Base-by-base conservation (phyloP, 2,329 filamentous ascomycete genomes). In the Diplodia intermedia region DNA sequence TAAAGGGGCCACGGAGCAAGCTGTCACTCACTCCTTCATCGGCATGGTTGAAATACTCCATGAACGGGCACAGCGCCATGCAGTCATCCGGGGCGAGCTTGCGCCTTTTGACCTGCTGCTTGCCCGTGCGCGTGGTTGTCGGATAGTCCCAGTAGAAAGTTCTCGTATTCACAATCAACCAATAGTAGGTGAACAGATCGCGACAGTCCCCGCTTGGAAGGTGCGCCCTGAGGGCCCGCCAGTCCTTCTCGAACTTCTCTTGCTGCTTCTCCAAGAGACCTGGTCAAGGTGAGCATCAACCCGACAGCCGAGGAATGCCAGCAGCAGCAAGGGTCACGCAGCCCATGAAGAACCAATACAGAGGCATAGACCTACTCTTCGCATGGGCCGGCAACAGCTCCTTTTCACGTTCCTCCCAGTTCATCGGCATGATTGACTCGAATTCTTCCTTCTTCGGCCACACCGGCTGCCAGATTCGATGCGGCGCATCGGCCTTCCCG, bases 1-100 rank as follows among this genome's bases (percentile, higher is more conserved):
- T 60, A 53, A 36, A 18, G 36, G 47, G 36, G 49, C 68, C 29
- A 69, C 20, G 54, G 36, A 68, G 31, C 12, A 38, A 31, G 63
- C 47, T 20, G 63, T 12, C 8, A 74, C 75, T 60, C 31, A 76
- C 75, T 33, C 80, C 80, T 15, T 74, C 71, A 31, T 80, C 79
- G 15, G 77, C 78, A 70, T 87, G 85, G 70, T 87, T 93, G 82
- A 93, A 90, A 67, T 91, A 86, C 76, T 93, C 91, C 1, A 90
- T 88, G 43, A 91, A 89, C 0, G 91, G 91, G 76, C 89, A 89
- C 71, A 92, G 84, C 11, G 87, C 87, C 82, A 92, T 87, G 73
- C 86, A 86, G 72, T 91, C 90, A 29, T 81, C 77, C 15, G 71
- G 85, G 77, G 73, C 79, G 73, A 72, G 78, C 71, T 73, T 75